Evolutionary conservation across 208 protist species (phyloP), one percentile per base, ranked within the genome.

Genomic region (Blastocrithidia nonstop): DNA sequence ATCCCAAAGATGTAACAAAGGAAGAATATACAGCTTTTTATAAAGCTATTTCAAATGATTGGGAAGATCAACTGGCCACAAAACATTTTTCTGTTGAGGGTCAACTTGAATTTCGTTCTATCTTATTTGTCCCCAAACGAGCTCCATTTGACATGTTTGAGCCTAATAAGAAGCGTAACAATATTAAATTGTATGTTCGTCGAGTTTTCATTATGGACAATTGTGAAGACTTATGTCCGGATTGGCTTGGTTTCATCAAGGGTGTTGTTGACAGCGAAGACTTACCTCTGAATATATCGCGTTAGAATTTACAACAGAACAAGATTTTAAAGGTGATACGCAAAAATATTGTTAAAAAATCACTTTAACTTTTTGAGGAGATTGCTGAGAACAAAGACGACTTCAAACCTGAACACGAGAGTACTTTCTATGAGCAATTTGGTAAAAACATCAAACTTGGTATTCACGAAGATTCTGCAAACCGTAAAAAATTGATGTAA

Each of bases 11-110:
- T 23, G 86, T 99, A 21, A 92, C 71, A 0, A 69, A 99, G 41
- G 96, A 98, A 28, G 98, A 99, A 74, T 99, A 99, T 79, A 69
- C 74, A 47, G 77, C 82, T 8, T 99, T 99, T 74, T 99, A 98
- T 84, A 99, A 99, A 81, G 52, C 81, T 23, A 54, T 99, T 37
- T 85, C 87, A 16, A 94, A 88, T 44, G 94, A 98, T 43, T 87
- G 75, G 50, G 63, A 95, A 19, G 70, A 96, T 36, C 97, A 95
- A 26, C 53, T 99, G 43, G 77, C 84, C n/a, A 29, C 72, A 95
- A 52, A 91, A 77, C 4, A 98, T 99, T 80, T 99, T 99, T 74
- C 28, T 21, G 88, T 95, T 26, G 96, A 98, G 69, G 97, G 96
- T 21, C 73, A 98, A 57, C n/a, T 98, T 45, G 81, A 97, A 46